Conservation (phyloP, 441 rosid species). For the Bruguiera hainesii region DNA sequence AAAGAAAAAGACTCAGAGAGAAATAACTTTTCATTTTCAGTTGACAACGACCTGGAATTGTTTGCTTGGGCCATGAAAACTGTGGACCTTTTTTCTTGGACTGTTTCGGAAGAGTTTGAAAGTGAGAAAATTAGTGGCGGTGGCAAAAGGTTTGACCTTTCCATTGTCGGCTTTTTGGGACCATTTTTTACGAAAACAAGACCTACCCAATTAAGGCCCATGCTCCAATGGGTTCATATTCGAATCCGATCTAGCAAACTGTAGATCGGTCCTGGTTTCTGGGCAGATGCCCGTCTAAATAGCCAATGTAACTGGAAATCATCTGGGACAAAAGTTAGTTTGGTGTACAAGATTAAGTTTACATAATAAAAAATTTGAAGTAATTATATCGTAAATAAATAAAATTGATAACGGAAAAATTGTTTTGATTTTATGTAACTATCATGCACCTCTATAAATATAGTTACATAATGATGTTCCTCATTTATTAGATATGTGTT, state of each 20-base stretch:
- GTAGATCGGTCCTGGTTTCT: no score
- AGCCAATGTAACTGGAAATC: no score
- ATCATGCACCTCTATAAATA: no score
- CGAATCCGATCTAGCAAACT: neutral
- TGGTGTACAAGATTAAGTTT: no score
- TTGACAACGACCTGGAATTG: constrained; percentile 27
- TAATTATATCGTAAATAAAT: no score
- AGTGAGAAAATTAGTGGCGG: neutral
- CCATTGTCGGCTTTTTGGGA: constrained; percentile 10
- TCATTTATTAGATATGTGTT: no score
- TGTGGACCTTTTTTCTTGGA: neutral
- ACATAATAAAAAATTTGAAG: no score
- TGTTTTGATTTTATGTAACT: no score
- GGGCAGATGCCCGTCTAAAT: no score
- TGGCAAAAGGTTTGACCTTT: constrained; percentile 23
- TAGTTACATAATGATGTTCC: no score
- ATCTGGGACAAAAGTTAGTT: no score
- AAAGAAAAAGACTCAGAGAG: constrained; percentile 7
- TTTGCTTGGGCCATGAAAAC: constrained; percentile 17
- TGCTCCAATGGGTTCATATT: neutral
- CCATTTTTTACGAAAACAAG: constrained; percentile 8
- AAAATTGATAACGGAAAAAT: no score
- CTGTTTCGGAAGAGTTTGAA: neutral
- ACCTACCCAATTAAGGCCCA: constrained; percentile 2
- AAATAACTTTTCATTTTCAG: constrained; percentile 15